Evolutionary conservation across 2,329 filamentous ascomycete genomes (phyloP).

Genomic region (Colletotrichum camelliae): DNA sequence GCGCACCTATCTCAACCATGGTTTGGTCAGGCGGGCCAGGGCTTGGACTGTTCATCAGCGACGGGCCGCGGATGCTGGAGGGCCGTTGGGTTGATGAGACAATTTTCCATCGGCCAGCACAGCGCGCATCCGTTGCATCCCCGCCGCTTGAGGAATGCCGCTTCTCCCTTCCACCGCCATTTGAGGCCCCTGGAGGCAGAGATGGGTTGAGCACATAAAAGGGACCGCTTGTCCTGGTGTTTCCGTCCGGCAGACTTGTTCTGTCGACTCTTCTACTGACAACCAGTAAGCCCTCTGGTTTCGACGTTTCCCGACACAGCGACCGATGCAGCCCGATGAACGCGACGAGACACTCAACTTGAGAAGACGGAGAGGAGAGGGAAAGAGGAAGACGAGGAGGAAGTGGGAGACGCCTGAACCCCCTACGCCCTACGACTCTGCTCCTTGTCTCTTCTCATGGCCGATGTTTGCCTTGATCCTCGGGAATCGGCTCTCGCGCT

Average conservation of each 20-base stretch:
- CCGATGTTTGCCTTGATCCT: neutral
- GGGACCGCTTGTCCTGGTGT: neutral
- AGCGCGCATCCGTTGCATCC: neutral
- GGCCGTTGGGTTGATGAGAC: constrained; percentile 9
- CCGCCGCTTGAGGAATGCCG: neutral
- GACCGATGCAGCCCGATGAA: neutral
- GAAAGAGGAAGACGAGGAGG: neutral
- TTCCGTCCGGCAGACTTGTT: neutral
- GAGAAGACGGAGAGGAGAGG: neutral
- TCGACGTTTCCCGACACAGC: neutral
- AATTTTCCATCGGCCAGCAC: constrained; percentile 2
- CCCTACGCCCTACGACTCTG: neutral
- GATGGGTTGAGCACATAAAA: constrained; percentile 4
- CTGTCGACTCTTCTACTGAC: neutral
- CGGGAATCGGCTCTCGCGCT: neutral
- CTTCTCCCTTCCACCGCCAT: constrained; percentile 12
- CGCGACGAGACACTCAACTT: neutral
- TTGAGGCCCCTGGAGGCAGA: neutral
- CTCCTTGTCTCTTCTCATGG: neutral
- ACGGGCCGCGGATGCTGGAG: neutral
- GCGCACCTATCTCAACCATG: neutral
- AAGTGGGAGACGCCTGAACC: neutral
- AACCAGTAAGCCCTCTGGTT: neutral
- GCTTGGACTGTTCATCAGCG: neutral
- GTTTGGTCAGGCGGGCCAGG: neutral